phyloP scores from a whole-genome alignment of 257 asterid genomes.

The Solanum phureja region DNA sequence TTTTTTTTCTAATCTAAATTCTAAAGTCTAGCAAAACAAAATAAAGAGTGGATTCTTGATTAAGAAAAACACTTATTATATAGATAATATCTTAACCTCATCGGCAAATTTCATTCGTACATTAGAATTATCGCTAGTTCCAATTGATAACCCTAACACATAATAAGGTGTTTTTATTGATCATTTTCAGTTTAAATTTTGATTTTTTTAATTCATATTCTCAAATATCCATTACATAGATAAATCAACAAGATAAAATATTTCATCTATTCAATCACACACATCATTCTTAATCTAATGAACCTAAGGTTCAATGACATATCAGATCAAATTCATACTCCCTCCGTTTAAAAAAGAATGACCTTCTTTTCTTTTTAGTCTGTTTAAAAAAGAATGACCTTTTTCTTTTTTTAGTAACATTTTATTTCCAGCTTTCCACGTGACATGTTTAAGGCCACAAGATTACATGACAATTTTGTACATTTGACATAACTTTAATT shows the following conservation, averaged over 20 bases:
- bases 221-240: background rate
- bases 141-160: background rate
- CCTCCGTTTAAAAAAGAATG: too few species aligned
- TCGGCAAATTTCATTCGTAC: background rate
- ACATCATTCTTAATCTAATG: too few species aligned
- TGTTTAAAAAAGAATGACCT: too few species aligned
- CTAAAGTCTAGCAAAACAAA: background rate
- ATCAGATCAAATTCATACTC: background rate
- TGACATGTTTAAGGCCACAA: too few species aligned
- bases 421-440: too few species aligned
- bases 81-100: background rate
- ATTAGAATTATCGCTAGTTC: background rate
- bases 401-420: too few species aligned
- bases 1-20: background rate
- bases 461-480: too few species aligned
- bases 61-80: background rate
- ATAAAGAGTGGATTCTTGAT: background rate
- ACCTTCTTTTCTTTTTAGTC: too few species aligned
- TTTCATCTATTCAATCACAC: background rate
- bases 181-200: background rate
- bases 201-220: accelerated
- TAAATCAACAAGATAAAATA: background rate
- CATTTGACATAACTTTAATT: too few species aligned
- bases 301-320: accelerated
- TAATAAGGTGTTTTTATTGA: too few species aligned